These are phyloP conservation scores for Ambrosiella xylebori DNA, from an alignment of 2,329 filamentous ascomycete genomes.

Conservation along the genomic window DNA sequence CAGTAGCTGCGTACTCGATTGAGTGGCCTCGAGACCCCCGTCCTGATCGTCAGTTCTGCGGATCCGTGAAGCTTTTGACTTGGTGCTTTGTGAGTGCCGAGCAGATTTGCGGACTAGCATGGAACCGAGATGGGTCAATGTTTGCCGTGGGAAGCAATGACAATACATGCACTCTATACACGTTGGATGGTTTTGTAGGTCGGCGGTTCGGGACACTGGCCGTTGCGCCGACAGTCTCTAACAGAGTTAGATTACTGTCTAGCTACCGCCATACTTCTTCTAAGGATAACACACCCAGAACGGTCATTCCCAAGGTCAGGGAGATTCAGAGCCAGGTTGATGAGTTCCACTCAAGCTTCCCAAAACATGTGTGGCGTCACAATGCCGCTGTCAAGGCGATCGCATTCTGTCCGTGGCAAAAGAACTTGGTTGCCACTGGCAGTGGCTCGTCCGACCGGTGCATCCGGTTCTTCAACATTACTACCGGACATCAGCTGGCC, in stretches of 20 bases:
- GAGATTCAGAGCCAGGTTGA: not conserved
- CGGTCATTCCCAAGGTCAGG: conserved; percentile 2
- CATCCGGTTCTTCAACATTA: conserved; percentile 88
- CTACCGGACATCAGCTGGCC: conserved; percentile 66
- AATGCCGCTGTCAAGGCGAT: conserved; percentile 89
- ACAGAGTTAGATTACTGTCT: not conserved
- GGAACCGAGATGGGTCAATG: conserved; percentile 57
- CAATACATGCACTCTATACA: conserved; percentile 71
- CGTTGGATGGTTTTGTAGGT: conserved; percentile 41
- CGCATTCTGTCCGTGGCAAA: conserved; percentile 89
- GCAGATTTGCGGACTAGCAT: conserved; percentile 85
- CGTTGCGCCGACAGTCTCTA: conserved; percentile 1
- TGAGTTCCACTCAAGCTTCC: not conserved
- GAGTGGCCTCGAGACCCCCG: conserved; percentile 49
- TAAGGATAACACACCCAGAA: conserved; percentile 2
- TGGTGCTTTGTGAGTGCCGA: conserved; percentile 66
- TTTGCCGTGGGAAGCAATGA: conserved; percentile 90
- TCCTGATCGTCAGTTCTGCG: conserved; percentile 54
- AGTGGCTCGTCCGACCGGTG: conserved; percentile 88
- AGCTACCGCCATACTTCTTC: not conserved
- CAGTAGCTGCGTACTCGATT: conserved; percentile 73
- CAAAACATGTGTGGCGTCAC: conserved; percentile 54
- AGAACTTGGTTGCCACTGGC: conserved; percentile 71
- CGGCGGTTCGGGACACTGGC: conserved; percentile 6
- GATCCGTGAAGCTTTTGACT: conserved; percentile 59